A percentile compares a stretch with the other conserved stretches of the same genome.
Conservation (phyloP, 2,329 filamentous ascomycete species). For the Daldinia sp. region DNA sequence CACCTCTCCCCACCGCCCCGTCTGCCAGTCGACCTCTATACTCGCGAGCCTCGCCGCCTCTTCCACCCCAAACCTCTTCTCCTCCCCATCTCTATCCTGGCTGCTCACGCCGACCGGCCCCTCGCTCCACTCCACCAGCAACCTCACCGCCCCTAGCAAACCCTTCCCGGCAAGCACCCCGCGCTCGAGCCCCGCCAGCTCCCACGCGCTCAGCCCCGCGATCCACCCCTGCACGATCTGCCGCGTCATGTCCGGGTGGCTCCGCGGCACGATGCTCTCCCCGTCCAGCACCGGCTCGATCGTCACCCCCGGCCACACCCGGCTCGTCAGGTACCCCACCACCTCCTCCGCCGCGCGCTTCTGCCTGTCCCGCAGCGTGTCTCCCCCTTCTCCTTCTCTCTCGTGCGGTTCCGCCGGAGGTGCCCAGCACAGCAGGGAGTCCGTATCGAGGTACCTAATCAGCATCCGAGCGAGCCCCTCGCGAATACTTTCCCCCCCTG, state of each 20-base stretch:
- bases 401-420: constrained; percentile 64
- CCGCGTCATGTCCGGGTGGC: constrained; percentile 79
- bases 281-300: constrained; percentile 84
- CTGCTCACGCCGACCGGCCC: constrained; percentile 67
- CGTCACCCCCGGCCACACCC: constrained; percentile 86
- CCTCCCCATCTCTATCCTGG: constrained; percentile 50
- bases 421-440: constrained; percentile 92
- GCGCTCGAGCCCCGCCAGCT: constrained; percentile 88
- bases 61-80: constrained; percentile 77
- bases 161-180: constrained; percentile 89
- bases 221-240: constrained; percentile 85
- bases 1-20: constrained; percentile 91
- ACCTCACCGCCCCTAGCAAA: constrained; percentile 78
- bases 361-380: constrained; percentile 79
- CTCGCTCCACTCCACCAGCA: constrained; percentile 90
- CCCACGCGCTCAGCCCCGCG: constrained; percentile 76
- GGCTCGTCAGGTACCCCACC: constrained; percentile 75
- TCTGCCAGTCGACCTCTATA: constrained; percentile 92
- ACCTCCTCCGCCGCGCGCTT: constrained; percentile 76
- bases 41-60: constrained; percentile 83
- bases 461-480: constrained; percentile 74
- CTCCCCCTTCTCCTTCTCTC: constrained; percentile 41
- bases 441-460: constrained; percentile 90
- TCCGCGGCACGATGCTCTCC: constrained; percentile 79
- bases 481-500: constrained; percentile 63